phyloP scores from a whole-genome alignment of 495 filamentous ascomycete genomes.

The Neurospora africana region DNA sequence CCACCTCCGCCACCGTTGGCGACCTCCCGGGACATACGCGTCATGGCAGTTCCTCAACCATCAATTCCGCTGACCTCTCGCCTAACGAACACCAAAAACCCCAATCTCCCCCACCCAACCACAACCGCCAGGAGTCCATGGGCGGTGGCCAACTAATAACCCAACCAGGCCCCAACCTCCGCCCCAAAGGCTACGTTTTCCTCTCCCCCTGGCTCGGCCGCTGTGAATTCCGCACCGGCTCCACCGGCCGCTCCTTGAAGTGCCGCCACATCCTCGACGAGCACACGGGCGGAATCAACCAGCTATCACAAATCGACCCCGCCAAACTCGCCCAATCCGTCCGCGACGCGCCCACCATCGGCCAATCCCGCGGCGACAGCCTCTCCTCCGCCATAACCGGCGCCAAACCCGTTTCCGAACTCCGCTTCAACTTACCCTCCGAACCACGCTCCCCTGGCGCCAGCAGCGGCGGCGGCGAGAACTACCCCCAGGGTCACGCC shows the following conservation, averaged over 20 bases:
- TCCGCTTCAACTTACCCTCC: slow-evolving; percentile 73
- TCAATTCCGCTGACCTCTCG: slow-evolving; percentile 21
- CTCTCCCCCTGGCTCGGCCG: slow-evolving; percentile 73
- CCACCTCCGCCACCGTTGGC: background rate
- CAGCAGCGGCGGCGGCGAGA: background rate
- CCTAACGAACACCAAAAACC: background rate
- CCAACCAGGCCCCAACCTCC: slow-evolving; percentile 33
- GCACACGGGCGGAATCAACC: slow-evolving; percentile 19
- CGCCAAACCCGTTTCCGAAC: slow-evolving; percentile 59
- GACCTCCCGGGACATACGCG: slow-evolving; percentile 19
- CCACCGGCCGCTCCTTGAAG: slow-evolving; percentile 61
- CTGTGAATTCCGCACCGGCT: slow-evolving; percentile 72
- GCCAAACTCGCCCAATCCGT: slow-evolving; percentile 27
- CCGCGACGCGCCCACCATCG: slow-evolving; percentile 22
- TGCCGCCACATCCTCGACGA: slow-evolving; percentile 59
- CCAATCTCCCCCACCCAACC: slow-evolving; percentile 7
- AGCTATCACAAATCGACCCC: slow-evolving; percentile 15
- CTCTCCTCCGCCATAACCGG: slow-evolving; percentile 17
- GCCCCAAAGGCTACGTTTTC: slow-evolving; percentile 52
- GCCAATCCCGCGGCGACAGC: slow-evolving; percentile 17
- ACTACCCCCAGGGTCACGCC: slow-evolving; percentile 16
- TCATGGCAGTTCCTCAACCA: slow-evolving; percentile 24
- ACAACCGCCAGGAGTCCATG: background rate
- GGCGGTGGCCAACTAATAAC: slow-evolving; percentile 22
- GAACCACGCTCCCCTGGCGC: slow-evolving; percentile 6